Base-by-base conservation (phyloP, 2,329 filamentous ascomycete species). In the Colletotrichum sp. region DNA sequence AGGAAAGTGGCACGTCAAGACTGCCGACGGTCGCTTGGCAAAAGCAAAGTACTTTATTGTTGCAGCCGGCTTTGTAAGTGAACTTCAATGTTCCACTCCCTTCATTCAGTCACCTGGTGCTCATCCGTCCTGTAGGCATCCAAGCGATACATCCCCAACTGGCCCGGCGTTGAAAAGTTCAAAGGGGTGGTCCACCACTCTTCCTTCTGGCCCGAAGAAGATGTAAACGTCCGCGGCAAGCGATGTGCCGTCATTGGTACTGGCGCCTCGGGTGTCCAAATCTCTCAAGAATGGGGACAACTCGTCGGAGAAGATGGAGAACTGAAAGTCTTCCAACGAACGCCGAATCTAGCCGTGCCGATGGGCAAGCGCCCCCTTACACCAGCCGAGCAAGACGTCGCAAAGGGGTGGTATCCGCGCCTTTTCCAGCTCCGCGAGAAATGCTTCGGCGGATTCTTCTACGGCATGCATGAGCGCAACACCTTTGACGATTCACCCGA, bases 321-420 rank as follows among this genome's bases (percentile, higher is more conserved):
- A 2, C 78, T 94, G 29, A 88, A 84, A 4, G 90, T 94, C 44
- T 93, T 94, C 82, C 92, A 94, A 79, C 88, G 93, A 13, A 94
- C 92, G 1, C 93, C 93, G 0, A 94, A 94, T 75, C 84, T 93
- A 8, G 91, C 91, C 0, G 79, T 94, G 1, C 92, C 92, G 0
- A 93, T 94, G 91, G 74, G 76, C 9, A 77, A 68, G 22, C 57
- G 63, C 8, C 19, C n/a, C 1, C 71, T 78, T 6, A 88, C 86
- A 1, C 83, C 81, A 13, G 85, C 88, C 72, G 89, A 92, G 76
- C 90, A 93, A 79, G 83, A 90, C 29, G 79, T 80, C 3, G 80
- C 79, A 27, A 89, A 90, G 78, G 78, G 77, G 9, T 83, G 81
- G 44, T 91, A 91, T 66, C 85, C 84, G 0, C 84, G 89, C 67